These are phyloP conservation scores for Sclerotinia nivalis DNA, from an alignment of 2,329 filamentous ascomycete species.

Conservation along the genomic window DNA sequence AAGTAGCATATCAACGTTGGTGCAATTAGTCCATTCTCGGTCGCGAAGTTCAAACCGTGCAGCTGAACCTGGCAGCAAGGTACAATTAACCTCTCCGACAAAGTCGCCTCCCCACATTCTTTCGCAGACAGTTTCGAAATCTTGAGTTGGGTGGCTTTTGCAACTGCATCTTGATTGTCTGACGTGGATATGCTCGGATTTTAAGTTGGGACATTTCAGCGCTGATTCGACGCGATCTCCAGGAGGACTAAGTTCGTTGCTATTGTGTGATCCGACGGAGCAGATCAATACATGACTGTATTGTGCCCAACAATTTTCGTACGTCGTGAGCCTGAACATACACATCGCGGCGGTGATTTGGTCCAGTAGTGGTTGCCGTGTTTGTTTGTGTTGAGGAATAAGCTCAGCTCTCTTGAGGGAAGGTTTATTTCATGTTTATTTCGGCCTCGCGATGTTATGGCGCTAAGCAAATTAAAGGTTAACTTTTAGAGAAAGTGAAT, in stretches of 20 bases:
- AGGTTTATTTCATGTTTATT: constrained; percentile 1
- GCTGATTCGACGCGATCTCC: background rate
- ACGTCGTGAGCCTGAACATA: constrained; percentile 1
- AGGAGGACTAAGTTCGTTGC: background rate
- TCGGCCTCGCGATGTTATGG: background rate
- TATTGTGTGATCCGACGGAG: background rate
- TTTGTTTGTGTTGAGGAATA: background rate
- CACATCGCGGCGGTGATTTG: constrained; percentile 1
- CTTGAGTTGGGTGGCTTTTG: background rate
- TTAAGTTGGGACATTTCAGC: constrained; percentile 10
- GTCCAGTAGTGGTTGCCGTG: background rate
- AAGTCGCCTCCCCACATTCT: constrained; percentile 20
- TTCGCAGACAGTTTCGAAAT: background rate
- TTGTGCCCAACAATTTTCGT: constrained; percentile 12
- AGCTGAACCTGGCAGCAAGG: background rate
- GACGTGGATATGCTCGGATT: constrained; percentile 15
- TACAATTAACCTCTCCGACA: constrained; percentile 2
- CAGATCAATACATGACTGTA: constrained; percentile 16
- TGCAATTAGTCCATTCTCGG: constrained; percentile 18
- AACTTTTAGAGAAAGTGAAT: no score
- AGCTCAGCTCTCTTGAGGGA: background rate
- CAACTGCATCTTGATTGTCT: constrained; percentile 5
- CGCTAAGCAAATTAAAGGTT: background rate
- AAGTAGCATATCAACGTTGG: background rate
- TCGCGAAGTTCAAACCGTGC: constrained; percentile 7